These are phyloP conservation scores for Vachellia pachyceras DNA, from an alignment of 306 rosid species.

Conservation along the genomic window DNA sequence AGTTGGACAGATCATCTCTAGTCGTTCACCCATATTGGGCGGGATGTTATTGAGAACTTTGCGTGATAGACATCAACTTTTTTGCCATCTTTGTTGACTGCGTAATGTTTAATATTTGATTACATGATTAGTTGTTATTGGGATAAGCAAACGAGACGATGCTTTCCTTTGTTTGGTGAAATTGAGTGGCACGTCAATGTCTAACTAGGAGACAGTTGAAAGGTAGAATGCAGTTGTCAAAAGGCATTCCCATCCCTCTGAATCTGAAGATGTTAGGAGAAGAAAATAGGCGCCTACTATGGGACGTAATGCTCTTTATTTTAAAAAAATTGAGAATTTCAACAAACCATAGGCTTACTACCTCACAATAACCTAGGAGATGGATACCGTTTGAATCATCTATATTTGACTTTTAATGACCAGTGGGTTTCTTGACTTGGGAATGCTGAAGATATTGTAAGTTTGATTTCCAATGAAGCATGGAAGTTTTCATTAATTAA, in stretches of 20 bases:
- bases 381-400: conserved; percentile 26
- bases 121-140: neutral
- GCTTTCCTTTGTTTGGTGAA: conserved; percentile 3
- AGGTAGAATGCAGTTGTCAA: neutral
- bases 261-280: neutral
- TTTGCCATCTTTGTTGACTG: conserved; percentile 15
- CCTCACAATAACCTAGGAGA: conserved; percentile 24
- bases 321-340: neutral
- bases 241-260: neutral
- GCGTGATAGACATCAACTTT: neutral
- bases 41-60: neutral
- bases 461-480: conserved; percentile 14
- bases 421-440: neutral
- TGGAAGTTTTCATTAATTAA: neutral
- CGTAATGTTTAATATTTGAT: neutral
- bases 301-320: neutral
- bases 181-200: neutral
- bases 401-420: conserved; percentile 10
- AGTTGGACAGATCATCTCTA: neutral
- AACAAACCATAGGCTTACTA: no score
- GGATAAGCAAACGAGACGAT: neutral
- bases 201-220: neutral
- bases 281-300: neutral
- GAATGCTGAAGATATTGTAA: conserved; percentile 21
- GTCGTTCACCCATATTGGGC: neutral